Percentiles rank a stretch among this genome's conserved stretches.
Evolutionary conservation across 768 basidiomycete genomes (phyloP).

Genomic region (Tulasnella sp.): DNA sequence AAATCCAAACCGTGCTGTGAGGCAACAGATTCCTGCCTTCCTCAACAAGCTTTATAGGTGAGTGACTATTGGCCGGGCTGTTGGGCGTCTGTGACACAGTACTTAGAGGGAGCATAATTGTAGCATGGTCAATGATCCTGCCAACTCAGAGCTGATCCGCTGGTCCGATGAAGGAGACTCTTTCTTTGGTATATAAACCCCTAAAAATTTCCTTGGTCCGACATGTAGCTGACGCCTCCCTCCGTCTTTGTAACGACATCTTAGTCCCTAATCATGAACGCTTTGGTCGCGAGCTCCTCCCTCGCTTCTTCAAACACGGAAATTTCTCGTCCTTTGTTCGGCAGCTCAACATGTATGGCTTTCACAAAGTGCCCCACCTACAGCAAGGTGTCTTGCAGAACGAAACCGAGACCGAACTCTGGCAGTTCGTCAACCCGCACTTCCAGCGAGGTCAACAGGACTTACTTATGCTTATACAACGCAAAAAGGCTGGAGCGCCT

Average conservation of each 20-base stretch:
- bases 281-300: slow-evolving; percentile 80
- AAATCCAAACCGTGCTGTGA: slow-evolving; percentile 20
- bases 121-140: slow-evolving; percentile 86
- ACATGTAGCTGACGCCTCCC: neutral
- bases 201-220: slow-evolving; percentile 3
- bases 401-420: slow-evolving; percentile 69
- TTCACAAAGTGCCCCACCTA: slow-evolving; percentile 90
- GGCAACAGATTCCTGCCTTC: slow-evolving; percentile 55
- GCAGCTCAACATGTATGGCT: slow-evolving; percentile 93
- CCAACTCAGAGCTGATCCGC: slow-evolving; percentile 72
- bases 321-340: slow-evolving; percentile 89
- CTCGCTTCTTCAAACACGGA: slow-evolving; percentile 94
- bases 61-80: slow-evolving; percentile 39
- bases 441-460: slow-evolving; percentile 86
- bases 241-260: slow-evolving; percentile 1
- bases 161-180: slow-evolving; percentile 90
- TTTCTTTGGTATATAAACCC: slow-evolving; percentile 58
- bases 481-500: slow-evolving; percentile 54
- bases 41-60: slow-evolving; percentile 75
- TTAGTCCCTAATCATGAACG: slow-evolving; percentile 85
- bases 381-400: slow-evolving; percentile 86
- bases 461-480: slow-evolving; percentile 72
- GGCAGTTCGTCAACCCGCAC: slow-evolving; percentile 86
- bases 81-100: neutral
- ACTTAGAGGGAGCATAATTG: slow-evolving; percentile 9